phyloP scores from a whole-genome alignment of 2,329 filamentous ascomycete species.

The Cordyceps cicadae region DNA sequence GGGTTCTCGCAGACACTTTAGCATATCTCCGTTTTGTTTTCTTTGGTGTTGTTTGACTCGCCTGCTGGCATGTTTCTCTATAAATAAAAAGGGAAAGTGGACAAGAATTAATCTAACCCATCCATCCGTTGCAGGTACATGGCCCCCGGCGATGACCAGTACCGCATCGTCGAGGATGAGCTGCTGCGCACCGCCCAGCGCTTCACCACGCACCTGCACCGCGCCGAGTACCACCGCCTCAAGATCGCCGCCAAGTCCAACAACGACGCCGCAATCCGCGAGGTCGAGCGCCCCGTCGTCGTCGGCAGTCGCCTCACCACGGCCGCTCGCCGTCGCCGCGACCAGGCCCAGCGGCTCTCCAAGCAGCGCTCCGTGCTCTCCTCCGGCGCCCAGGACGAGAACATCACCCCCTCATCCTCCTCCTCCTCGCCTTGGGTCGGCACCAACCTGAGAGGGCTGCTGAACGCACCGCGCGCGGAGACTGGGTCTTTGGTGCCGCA shows the following conservation, averaged over 20 bases:
- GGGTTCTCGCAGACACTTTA: neutral
- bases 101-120: neutral
- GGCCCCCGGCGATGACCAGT: conserved; percentile 64
- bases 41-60: neutral
- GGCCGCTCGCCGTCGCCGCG: conserved; percentile 18
- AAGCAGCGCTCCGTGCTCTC: conserved; percentile 20
- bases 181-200: conserved; percentile 57
- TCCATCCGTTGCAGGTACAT: conserved; percentile 42
- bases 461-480: conserved; percentile 33
- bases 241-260: conserved; percentile 47
- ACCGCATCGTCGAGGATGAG: conserved; percentile 80
- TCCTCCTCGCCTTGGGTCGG: conserved; percentile 21
- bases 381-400: neutral
- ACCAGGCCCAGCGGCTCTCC: conserved; percentile 14
- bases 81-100: neutral
- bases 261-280: conserved; percentile 43
- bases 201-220: conserved; percentile 68
- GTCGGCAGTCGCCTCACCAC: conserved; percentile 22
- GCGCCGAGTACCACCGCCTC: conserved; percentile 65
- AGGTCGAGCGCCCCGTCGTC: conserved; percentile 45
- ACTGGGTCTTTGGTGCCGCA: neutral
- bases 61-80: neutral
- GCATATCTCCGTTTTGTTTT: neutral
- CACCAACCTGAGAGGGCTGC: conserved; percentile 32
- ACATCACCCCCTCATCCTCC: conserved; percentile 14